phyloP scores from a whole-genome alignment of 169 alveolate genomes.

The Eimeria tenella region DNA sequence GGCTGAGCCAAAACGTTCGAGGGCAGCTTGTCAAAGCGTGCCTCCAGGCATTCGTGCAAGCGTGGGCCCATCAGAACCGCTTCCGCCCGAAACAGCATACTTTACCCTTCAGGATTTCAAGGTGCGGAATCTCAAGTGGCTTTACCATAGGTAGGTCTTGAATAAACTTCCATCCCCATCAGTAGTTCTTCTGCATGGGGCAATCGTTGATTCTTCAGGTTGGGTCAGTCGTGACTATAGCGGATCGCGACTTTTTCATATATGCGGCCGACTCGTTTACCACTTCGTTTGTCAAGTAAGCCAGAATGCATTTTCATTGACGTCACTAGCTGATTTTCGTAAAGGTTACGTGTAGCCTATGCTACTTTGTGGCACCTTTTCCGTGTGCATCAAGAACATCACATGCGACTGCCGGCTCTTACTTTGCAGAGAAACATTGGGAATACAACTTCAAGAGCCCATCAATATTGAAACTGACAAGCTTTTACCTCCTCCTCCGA shows the following conservation, averaged over 20 bases:
- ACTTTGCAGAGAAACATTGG: not conserved
- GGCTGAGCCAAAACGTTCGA: too few relatives aligned
- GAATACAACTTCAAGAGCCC: constrained; percentile 35
- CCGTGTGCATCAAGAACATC: too few relatives aligned
- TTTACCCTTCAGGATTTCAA: constrained; percentile 23
- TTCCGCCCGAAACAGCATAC: constrained; percentile 11
- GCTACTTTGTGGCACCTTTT: too few relatives aligned
- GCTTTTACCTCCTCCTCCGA: not conserved
- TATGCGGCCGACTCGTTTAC: constrained; percentile 55
- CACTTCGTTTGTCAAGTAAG: constrained; percentile 34
- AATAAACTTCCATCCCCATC: too few relatives aligned
- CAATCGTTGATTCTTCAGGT: not conserved
- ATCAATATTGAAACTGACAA: not conserved
- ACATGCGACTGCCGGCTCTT: not conserved
- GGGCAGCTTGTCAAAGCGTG: not conserved
- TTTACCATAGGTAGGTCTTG: not conserved
- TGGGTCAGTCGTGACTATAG: constrained; percentile 38
- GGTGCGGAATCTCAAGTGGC: not conserved
- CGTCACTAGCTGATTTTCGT: not conserved
- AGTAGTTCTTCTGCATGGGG: not conserved
- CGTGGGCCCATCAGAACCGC: constrained; percentile 42
- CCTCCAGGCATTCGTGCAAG: not conserved
- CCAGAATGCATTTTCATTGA: not conserved
- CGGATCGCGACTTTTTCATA: constrained; percentile 65
- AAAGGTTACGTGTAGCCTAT: not conserved